These are phyloP conservation scores for Rhodomyrtus tomentosa DNA, from an alignment of 345 rosid genomes.

Conservation along the genomic window DNA sequence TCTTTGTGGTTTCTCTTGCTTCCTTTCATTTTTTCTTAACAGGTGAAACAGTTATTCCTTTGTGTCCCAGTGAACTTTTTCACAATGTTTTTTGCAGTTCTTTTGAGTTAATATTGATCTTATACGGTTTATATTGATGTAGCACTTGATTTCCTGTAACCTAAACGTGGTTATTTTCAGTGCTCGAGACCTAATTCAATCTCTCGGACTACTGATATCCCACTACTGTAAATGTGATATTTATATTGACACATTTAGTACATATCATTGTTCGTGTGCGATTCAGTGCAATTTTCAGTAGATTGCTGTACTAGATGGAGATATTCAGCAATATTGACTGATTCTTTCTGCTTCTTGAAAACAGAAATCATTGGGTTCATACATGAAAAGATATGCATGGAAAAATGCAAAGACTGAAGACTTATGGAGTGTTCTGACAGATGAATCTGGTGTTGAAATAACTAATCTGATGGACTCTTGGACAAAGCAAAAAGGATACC, in stretches of 20 bases:
- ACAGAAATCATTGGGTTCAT: conserved; percentile 20
- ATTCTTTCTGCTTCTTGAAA: neutral
- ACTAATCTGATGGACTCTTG: conserved; percentile 21
- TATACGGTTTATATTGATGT: neutral
- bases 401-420: conserved; percentile 27
- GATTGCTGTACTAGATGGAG: neutral
- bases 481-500: conserved; percentile 37
- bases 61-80: neutral
- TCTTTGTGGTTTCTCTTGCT: neutral
- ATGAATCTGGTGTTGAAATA: conserved; percentile 17
- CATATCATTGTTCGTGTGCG: neutral
- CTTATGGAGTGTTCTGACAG: conserved; percentile 19
- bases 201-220: neutral
- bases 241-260: neutral
- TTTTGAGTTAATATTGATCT: neutral
- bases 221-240: neutral
- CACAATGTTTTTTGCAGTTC: neutral
- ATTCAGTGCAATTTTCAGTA: neutral
- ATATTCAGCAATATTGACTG: neutral
- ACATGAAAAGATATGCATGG: conserved; percentile 26
- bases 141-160: neutral
- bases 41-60: neutral
- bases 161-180: neutral
- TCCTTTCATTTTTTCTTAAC: neutral
- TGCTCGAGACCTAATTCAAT: neutral